These are phyloP conservation scores for Achaetomium macrosporum DNA, from an alignment of 2,329 filamentous ascomycete genomes.

Conservation along the genomic window DNA sequence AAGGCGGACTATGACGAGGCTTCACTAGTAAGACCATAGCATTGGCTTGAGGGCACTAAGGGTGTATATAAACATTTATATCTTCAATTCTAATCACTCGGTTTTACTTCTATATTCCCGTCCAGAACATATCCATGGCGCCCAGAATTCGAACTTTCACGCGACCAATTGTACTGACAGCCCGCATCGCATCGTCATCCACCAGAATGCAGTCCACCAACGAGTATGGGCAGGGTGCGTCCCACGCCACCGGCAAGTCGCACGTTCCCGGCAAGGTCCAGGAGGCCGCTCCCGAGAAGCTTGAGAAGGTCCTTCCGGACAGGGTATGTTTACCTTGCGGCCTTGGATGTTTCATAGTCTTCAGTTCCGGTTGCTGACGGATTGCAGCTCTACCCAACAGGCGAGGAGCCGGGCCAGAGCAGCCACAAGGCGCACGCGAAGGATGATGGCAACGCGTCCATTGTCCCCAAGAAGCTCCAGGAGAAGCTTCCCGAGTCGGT, in stretches of 20 bases:
- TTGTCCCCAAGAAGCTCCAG: constrained; percentile 11
- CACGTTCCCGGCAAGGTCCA: constrained; percentile 7
- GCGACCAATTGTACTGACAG: not conserved
- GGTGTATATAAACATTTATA: not conserved
- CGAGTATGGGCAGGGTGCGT: not conserved
- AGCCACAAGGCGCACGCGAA: constrained; percentile 8
- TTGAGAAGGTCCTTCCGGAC: constrained; percentile 5
- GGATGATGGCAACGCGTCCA: constrained; percentile 4
- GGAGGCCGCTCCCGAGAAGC: constrained; percentile 2
- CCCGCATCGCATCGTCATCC: not conserved
- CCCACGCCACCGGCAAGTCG: constrained; percentile 8
- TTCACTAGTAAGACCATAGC: too few species aligned
- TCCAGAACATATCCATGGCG: not conserved
- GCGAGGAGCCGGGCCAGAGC: constrained; percentile 8
- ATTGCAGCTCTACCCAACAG: constrained; percentile 1
- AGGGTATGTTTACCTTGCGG: not conserved
- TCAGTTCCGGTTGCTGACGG: not conserved
- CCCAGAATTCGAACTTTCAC: not conserved
- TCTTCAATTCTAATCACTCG: not conserved
- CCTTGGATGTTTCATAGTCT: not conserved
- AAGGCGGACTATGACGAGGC: too few species aligned
- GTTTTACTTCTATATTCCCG: not conserved
- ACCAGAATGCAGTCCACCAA: not conserved
- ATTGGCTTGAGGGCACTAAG: not conserved
- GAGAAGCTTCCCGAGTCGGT: constrained; percentile 10